A percentile compares a stretch with the other conserved stretches of the same genome.
phyloP scores from a whole-genome alignment of 73 alveolate genomes.

The Paramecium sonneborni region DNA sequence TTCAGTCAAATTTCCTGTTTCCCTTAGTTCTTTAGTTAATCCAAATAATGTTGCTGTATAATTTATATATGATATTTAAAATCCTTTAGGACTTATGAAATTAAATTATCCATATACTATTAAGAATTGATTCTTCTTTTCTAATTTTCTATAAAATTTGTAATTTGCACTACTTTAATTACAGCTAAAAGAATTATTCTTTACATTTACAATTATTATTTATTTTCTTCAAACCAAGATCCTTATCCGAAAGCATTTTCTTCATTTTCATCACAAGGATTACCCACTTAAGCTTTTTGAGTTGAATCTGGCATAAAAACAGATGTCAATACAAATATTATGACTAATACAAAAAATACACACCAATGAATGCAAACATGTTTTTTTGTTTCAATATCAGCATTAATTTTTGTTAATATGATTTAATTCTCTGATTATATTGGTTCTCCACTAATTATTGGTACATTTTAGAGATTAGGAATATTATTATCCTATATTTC shows the following conservation, averaged over 20 bases:
- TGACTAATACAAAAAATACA: not conserved
- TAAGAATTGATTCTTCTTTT: not conserved
- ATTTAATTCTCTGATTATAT: not conserved
- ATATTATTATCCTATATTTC: not conserved
- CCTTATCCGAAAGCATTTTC: not conserved
- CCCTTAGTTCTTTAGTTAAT: not conserved
- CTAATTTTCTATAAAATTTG: not conserved
- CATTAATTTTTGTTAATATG: not conserved
- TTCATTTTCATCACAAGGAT: not conserved
- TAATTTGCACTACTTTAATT: not conserved
- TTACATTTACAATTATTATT: not conserved
- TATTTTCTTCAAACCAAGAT: not conserved
- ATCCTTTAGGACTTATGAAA: not conserved
- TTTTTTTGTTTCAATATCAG: not conserved
- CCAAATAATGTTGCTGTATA: conserved; percentile 21
- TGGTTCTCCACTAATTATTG: not conserved
- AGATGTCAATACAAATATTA: not conserved
- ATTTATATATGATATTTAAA: not conserved
- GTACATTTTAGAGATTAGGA: not conserved
- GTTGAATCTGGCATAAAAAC: not conserved
- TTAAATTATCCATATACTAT: not conserved
- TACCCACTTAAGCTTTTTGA: not conserved
- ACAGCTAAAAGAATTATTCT: not conserved
- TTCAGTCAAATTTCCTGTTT: not conserved
- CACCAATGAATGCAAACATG: conserved; percentile 38